phyloP scores from a whole-genome alignment of 805 yeast species.

The Cyberlindnera euphorbiiphila region DNA sequence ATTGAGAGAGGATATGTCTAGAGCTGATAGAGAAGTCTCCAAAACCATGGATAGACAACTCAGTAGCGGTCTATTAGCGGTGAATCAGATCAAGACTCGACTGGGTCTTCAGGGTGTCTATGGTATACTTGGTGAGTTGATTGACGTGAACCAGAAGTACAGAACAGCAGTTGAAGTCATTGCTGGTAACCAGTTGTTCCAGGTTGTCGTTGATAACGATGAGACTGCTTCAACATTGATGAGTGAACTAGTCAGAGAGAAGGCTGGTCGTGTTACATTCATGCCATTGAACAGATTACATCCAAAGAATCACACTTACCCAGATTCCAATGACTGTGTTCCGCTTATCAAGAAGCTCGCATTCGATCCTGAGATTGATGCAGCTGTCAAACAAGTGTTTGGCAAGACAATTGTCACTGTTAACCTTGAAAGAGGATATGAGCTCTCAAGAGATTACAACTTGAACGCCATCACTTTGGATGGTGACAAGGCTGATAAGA shows the following conservation, averaged over 20 bases:
- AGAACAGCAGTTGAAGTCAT: slow-evolving; percentile 83
- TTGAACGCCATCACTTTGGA: slow-evolving; percentile 82
- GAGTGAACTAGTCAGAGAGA: slow-evolving; percentile 66
- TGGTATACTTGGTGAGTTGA: slow-evolving; percentile 84
- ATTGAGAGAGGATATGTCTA: slow-evolving; percentile 48
- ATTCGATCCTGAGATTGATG: slow-evolving; percentile 49
- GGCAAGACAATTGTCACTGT: slow-evolving; percentile 76
- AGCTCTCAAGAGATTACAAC: slow-evolving; percentile 54
- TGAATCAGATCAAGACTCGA: slow-evolving; percentile 55
- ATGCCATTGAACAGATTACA: slow-evolving; percentile 77
- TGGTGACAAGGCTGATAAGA: slow-evolving; percentile 84
- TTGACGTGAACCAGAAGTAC: slow-evolving; percentile 76
- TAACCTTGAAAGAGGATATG: slow-evolving; percentile 63
- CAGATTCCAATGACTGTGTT: slow-evolving; percentile 59
- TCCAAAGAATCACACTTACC: slow-evolving; percentile 44
- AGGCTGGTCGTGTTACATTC: slow-evolving; percentile 83
- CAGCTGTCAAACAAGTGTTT: slow-evolving; percentile 76
- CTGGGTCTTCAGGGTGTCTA: slow-evolving; percentile 62
- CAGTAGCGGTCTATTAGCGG: slow-evolving; percentile 65
- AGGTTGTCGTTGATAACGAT: slow-evolving; percentile 86
- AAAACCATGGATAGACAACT: slow-evolving; percentile 75
- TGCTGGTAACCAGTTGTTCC: slow-evolving; percentile 83
- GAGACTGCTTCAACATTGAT: slow-evolving; percentile 75
- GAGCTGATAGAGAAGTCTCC: slow-evolving; percentile 56
- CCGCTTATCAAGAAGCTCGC: slow-evolving; percentile 77